Evolutionary conservation across 139 green algal genomes (phyloP), one percentile per base, ranked within the genome.

Genomic region (Chlorella vulgaris): DNA sequence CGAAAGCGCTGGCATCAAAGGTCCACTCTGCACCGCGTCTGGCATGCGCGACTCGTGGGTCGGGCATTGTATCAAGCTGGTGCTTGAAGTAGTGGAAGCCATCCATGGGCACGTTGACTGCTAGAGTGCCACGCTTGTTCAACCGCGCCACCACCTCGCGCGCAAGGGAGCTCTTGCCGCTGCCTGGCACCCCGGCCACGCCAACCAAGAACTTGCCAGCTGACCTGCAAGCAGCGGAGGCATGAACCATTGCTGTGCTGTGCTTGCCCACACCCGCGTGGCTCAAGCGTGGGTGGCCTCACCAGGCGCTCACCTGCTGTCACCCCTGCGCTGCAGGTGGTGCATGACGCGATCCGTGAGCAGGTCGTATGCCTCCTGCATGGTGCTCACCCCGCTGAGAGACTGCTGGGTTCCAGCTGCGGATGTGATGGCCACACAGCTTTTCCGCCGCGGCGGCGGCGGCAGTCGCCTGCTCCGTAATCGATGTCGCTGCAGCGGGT

Each of bases 81-180:
- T n/a, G 22, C 29, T 85, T 78, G 69, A 92, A 95, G 29, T 88
- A 91, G 78, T 98, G 96, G 69, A 96, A 98, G 29, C 94, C 86
- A 28, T 80, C 19, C 93, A 95, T 95, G 3, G 89, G 91, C 28
- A 96, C 75, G 13, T 76, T 79, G 6, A 84, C 83, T 2, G 88
- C 86, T 10, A 86, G 86, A 3, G 80, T 86, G 33, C 89, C 50
- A 15, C 86, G 65, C 7, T 62, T 33, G 58, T 94, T 95, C 19
- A 96, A 71, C 3, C 76, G 74, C 2, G 29, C 28, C 15, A 42
- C 47, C 35, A 98, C 88, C 18, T 71, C 78, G 13, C 33, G 33
- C 2, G 93, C 90, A 10, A 94, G 82, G 7, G 93, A 97, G 61
- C 83, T 91, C 75, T 98, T 98, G 58, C 95, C 93, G 2, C 68